Base-by-base conservation (phyloP, 495 filamentous ascomycete species). In the Massariosphaeria phaeospora region DNA sequence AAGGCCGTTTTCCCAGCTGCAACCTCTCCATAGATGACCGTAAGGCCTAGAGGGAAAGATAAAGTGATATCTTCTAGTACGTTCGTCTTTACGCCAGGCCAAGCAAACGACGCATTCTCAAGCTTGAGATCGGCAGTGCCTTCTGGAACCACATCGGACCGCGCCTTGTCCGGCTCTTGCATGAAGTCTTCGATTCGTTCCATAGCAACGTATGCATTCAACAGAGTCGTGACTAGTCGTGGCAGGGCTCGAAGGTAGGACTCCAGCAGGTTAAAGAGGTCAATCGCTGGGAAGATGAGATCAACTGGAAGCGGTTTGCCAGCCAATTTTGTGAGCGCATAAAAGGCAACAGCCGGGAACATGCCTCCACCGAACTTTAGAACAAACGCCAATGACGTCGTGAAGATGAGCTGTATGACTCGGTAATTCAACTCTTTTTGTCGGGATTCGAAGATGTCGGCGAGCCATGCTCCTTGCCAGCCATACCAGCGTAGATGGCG, bases 401-500 rank as follows among this genome's bases (percentile, higher is more conserved):
- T 69, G 71, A 80, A 84, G 6, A 90, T 51, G 43, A 75, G 80
- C 1, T 83, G 81, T 2, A 83, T 67, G n/a, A 91, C 72, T 11
- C 82, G 76, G 12, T 84, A 69, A 23, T 78, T 73, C 48, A 94
- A 53, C 62, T 94, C 88, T 24, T 75, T 70, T 45, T 83, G 76
- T 34, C 88, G 76, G 20, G 82, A 76, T 46, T 81, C 75, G 79
- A 91, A 81, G 52, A 91, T 85, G 45, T 78, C 76, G 13, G 68
- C 73, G 21, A 91, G 78, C 88, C 88, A 94, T 41, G 82, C 76
- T 45, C 80, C 75, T 68, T 94, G 86, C 88, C 88, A 94, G 27
- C 83, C 86, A 63, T 94, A 91, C 83, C 85, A 94, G 11, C 88
- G 79, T 18, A 94, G 73, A 61, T 90, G 87, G n/a, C 88, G 80